Evolutionary conservation across 345 rosid genomes (phyloP), one percentile per base, ranked within the genome.

Genomic region (Euclidium syriacum): DNA sequence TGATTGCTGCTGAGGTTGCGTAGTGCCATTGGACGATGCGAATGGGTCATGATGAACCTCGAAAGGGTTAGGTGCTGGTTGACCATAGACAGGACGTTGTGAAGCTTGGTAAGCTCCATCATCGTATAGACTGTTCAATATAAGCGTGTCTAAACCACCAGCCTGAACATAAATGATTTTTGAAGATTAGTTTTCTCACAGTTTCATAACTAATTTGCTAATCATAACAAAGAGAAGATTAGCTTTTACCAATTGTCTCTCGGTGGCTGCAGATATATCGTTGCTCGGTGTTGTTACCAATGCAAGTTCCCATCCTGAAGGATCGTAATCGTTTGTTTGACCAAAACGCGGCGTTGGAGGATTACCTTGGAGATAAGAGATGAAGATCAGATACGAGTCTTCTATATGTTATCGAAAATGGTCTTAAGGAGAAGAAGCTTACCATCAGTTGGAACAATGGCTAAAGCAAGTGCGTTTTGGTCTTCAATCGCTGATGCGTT

Each of bases 251-350:
- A 95, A 63, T 75, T 90, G 87, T 73, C 97, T 80, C 46, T 90
- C 98, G 25, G 66, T 95, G 68, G 69, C 75, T 18, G 96, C 56
- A 73, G 99, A 90, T 51, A 90, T 82, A 70, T 88, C 67, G 12
- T 65, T 68, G 72, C 96, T 82, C 25, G 96, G 91, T 34, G 96
- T 79, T 11, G 81, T 67, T 58, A 95, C 94, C 52, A 90, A 78
- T 22, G 98, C 91, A 68, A 95, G 91, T 65, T 90, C 98, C 99
- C 98, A 95, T 58, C 99, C 98, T 46, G 83, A 57, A 47, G 99
- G 94, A 77, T 88, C 94, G 52, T 84, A 88, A 65, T 83, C 81
- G 58, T 68, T 83, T 58, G 78, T 10, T 73, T 81, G 85, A 70
- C 65, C 72, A 71, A 85, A 75, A 57, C 67, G 71, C 44, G 86